These are phyloP conservation scores for Phyllosticta capitalensis DNA, from an alignment of 2,329 filamentous ascomycete genomes.

Conservation along the genomic window DNA sequence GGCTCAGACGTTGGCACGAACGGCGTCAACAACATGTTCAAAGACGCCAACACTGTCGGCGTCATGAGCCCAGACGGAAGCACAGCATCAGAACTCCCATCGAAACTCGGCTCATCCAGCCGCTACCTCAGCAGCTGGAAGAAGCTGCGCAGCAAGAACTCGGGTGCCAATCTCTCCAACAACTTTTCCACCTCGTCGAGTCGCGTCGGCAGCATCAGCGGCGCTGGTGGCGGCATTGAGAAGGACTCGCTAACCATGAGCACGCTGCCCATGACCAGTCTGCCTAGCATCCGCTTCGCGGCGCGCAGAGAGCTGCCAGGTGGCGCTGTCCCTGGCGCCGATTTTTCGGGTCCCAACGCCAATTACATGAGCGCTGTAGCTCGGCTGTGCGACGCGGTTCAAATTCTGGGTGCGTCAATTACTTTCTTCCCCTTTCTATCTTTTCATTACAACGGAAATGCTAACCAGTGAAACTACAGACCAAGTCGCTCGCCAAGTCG, in stretches of 20 bases:
- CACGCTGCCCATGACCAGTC: constrained; percentile 53
- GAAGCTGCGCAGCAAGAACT: constrained; percentile 82
- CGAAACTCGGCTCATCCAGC: constrained; percentile 40
- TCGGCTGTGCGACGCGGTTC: constrained; percentile 83
- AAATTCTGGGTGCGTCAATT: constrained; percentile 67
- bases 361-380: constrained; percentile 88
- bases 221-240: constrained; percentile 26
- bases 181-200: constrained; percentile 35
- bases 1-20: constrained; percentile 89
- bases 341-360: constrained; percentile 75
- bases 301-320: constrained; percentile 40
- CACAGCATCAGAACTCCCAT: constrained; percentile 4
- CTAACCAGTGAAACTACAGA: constrained; percentile 44
- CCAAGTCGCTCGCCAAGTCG: constrained; percentile 91
- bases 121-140: constrained; percentile 79
- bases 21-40: constrained; percentile 63
- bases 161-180: constrained; percentile 41
- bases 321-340: constrained; percentile 52
- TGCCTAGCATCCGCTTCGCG: constrained; percentile 64
- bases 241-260: constrained; percentile 51
- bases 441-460: constrained; percentile 4
- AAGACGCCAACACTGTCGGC: constrained; percentile 46
- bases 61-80: constrained; percentile 18
- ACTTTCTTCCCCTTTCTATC: background rate
- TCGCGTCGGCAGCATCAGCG: constrained; percentile 12